Percentiles rank a stretch among this genome's conserved stretches.
These are phyloP conservation scores for Trichoderma cornu-damae DNA, from an alignment of 2,329 filamentous ascomycete species.

Conservation along the genomic window DNA sequence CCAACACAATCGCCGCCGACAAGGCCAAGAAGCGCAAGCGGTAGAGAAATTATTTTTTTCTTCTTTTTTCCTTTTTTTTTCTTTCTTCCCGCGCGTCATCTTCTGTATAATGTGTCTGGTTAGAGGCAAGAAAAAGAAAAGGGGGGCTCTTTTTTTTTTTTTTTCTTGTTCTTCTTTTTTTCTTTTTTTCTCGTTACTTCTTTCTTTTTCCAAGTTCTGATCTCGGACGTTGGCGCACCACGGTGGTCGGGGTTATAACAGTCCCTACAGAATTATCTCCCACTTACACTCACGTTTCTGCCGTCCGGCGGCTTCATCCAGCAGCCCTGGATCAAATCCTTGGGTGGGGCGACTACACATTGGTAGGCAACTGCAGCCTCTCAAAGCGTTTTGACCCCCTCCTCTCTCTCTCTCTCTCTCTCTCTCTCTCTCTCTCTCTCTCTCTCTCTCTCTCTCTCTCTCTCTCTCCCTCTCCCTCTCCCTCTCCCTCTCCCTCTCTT, in stretches of 20 bases:
- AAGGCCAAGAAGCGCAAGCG: conserved; percentile 61
- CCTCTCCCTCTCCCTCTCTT: too few species aligned
- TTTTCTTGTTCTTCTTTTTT: not conserved
- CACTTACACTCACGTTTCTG: not conserved
- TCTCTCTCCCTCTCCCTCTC: too few species aligned
- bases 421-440: too few species aligned
- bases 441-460: too few species aligned
- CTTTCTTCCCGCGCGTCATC: not conserved
- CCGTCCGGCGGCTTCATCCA: not conserved
- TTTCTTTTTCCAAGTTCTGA: not conserved
- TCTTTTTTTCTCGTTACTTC: not conserved
- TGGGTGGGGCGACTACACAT: not conserved
- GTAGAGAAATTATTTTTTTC: conserved; percentile 31
- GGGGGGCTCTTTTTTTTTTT: not conserved
- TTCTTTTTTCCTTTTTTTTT: not conserved
- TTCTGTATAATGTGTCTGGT: conserved; percentile 11
- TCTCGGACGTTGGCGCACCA: not conserved
- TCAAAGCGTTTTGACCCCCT: conserved; percentile 14
- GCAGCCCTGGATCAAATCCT: not conserved
- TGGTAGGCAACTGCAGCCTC: not conserved
- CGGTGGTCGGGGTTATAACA: not conserved
- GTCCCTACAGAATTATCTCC: conserved; percentile 7
- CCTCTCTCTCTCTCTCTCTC: too few species aligned
- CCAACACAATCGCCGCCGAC: conserved; percentile 34
- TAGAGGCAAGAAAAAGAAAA: not conserved